phyloP scores from a whole-genome alignment of 225 moss, liverwort and hornwort genomes.

The Pseudisothecium myosuroides region DNA sequence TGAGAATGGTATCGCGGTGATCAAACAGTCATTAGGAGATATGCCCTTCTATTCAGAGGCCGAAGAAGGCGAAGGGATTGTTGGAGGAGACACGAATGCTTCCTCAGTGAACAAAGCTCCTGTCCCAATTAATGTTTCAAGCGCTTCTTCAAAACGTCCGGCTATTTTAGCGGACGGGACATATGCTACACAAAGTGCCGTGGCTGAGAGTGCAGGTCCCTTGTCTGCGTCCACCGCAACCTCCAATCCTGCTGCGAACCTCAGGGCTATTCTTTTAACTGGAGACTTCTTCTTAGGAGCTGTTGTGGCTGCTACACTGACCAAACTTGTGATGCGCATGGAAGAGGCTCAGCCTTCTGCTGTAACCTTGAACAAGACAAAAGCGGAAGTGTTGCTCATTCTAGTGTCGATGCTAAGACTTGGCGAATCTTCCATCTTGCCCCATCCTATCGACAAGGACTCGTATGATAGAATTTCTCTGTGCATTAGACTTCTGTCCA shows the following conservation, averaged over 20 bases:
- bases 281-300: slow-evolving; percentile 95
- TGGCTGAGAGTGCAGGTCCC: slow-evolving; percentile 53
- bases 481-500: slow-evolving; percentile 72
- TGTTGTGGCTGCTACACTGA: slow-evolving; percentile 75
- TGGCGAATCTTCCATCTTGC: slow-evolving; percentile 72
- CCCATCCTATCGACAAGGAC: slow-evolving; percentile 88
- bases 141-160: slow-evolving; percentile 80
- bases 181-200: slow-evolving; percentile 92
- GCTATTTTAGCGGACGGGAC: slow-evolving; percentile 94
- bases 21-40: slow-evolving; percentile 85
- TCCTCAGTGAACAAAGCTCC: slow-evolving; percentile 15
- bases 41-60: slow-evolving; percentile 77
- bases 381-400: slow-evolving; percentile 67
- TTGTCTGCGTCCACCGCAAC: slow-evolving; percentile 19
- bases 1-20: slow-evolving; percentile 60
- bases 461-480: slow-evolving; percentile 79
- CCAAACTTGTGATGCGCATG: slow-evolving; percentile 75
- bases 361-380: slow-evolving; percentile 51
- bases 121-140: slow-evolving; percentile 48
- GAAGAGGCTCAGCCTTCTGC: slow-evolving; percentile 53
- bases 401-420: slow-evolving; percentile 84
- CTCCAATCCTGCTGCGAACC: slow-evolving; percentile 38
- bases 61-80: slow-evolving; percentile 46
- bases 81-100: slow-evolving; percentile 23
- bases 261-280: slow-evolving; percentile 72